Percentiles rank a stretch among this genome's conserved stretches.
Conservation (phyloP, 306 rosid species). For the Citrullus mucosospermus region DNA sequence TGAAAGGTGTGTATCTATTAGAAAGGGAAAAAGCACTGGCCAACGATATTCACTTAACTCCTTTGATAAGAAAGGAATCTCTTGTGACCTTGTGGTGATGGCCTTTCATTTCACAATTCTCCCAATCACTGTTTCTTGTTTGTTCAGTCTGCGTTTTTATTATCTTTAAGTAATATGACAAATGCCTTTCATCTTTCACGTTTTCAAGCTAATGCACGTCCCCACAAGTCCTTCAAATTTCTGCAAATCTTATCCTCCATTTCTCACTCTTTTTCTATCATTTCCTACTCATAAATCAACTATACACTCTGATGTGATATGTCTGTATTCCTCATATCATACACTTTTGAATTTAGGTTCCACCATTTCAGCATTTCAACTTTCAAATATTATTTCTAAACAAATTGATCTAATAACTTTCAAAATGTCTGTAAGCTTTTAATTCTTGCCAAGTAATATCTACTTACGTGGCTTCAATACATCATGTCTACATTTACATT, state of each 20-base stretch:
- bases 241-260: background rate
- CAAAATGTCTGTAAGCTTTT: too few species aligned
- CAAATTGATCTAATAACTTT: too few species aligned
- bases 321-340: background rate
- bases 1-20: background rate
- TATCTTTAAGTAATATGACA: background rate
- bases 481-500: too few species aligned
- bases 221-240: background rate
- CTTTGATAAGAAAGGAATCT: conserved; percentile 4
- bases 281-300: background rate
- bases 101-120: background rate
- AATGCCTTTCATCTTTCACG: background rate
- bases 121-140: background rate
- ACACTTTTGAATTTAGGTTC: too few species aligned
- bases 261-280: background rate
- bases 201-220: background rate
- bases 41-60: background rate
- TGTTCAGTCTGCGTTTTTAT: background rate
- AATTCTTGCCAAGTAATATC: too few species aligned
- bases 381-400: too few species aligned
- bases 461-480: too few species aligned
- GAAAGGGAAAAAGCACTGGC: background rate
- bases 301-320: background rate
- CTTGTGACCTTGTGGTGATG: too few species aligned
- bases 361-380: background rate